Percentiles rank a stretch among this genome's conserved stretches.
Evolutionary conservation across 441 rosid genomes (phyloP).

Genomic region (Isatis lusitanica): DNA sequence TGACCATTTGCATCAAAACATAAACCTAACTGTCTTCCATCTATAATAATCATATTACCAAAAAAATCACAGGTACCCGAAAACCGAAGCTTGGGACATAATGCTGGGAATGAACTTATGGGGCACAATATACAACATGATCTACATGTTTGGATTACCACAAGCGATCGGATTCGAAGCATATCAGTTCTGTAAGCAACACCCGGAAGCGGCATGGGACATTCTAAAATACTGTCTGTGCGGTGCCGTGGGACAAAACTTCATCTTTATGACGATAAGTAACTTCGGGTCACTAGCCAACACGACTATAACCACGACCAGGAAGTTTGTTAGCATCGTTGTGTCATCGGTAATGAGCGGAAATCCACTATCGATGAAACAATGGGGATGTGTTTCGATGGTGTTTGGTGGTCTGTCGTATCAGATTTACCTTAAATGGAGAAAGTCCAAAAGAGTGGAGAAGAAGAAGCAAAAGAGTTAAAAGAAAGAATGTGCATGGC

Average conservation of each 20-base stretch:
- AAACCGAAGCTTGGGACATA: constrained; percentile 91
- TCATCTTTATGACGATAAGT: constrained; percentile 89
- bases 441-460: constrained; percentile 61
- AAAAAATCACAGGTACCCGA: constrained; percentile 57
- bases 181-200: constrained; percentile 69
- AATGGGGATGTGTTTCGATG: constrained; percentile 93
- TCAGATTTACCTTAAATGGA: constrained; percentile 93
- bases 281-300: constrained; percentile 89
- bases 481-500: constrained; percentile 2
- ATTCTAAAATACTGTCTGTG: constrained; percentile 81
- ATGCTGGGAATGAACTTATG: constrained; percentile 97
- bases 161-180: constrained; percentile 74
- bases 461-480: constrained; percentile 63
- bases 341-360: constrained; percentile 87
- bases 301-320: constrained; percentile 92
- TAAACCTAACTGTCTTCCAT: background rate
- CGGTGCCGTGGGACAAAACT: constrained; percentile 95
- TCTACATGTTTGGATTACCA: constrained; percentile 91
- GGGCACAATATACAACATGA: constrained; percentile 86
- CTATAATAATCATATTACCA: background rate
- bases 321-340: constrained; percentile 89
- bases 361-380: constrained; percentile 80
- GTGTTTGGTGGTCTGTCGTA: constrained; percentile 92
- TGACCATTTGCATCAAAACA: background rate
- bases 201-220: constrained; percentile 94